Base-by-base conservation (phyloP, 129 eudicot genomes). In the Heracleum sosnowskyi region DNA sequence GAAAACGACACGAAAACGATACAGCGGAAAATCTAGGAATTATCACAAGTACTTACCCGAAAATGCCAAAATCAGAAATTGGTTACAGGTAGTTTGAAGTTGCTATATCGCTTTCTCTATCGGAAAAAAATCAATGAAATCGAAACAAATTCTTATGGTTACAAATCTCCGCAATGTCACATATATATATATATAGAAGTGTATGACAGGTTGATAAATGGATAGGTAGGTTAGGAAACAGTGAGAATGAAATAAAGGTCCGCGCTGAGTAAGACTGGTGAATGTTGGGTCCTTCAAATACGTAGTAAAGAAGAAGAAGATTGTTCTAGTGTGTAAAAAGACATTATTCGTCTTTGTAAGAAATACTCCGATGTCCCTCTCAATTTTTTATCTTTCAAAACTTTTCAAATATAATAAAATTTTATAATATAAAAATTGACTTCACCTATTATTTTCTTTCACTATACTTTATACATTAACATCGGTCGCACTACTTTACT, bases 241-340 rank as follows among this genome's bases (percentile, higher is more conserved):
- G 49, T 11, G 16, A 44, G 51, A 47, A 47, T 17, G 55, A 47
- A 47, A 47, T 37, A 3, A 47, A 51, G 63, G 66, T 57, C 66
- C 66, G 10, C 66, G 11, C 64, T 24, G 66, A 57, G 66, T 57
- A 57, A 9, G 66, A 57, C 66, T n/a, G 31, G 13, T 57, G 66
- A 57, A 57, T 57, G 66, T n/a, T 60, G 68, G 33, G n/a, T n/a
- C 68, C 34, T 60, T 60, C 68, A 60, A 60, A 60, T n/a, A n/a
- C 68, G 68, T 55, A 24, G 64, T 53, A 22, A 53, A 53, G 28
- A 53, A 53, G 63, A 24, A 57, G 64, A 24, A 57, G 29, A 47
- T 55, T 22, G 29, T 57, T 57, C 3, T 57, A 57, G 26, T 57
- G 31, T 60, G n/a, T n/a, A 55, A 60, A 49, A 49, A 49, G 57